Evolutionary conservation across 73 alveolate species (phyloP), one percentile per base, ranked within the genome.

Genomic region (Paramecium sexaurelia): DNA sequence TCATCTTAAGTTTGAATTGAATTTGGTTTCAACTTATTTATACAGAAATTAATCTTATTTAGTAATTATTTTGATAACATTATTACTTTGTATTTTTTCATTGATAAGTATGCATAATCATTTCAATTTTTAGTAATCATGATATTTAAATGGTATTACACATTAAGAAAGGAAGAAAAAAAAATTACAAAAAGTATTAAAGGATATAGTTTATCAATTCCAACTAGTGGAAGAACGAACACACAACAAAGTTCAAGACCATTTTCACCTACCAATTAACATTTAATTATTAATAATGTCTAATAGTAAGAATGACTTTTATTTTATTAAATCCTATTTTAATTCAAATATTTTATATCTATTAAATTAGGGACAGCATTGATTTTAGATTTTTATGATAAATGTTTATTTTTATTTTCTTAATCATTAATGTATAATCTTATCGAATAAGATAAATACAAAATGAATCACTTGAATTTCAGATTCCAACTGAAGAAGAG

Each of bases 181-280:
- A 61, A 32, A 26, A 29, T 61, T 1, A 15, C 83, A 29, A 32
- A 61, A 27, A 61, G 47, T 10, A 26, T 61, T 3, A 61, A 32
- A 11, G 43, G 43, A 26, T 61, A 61, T 61, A 61, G 39, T 24
- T 6, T 51, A 20, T 29, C 83, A 13, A 26, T 61, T 10, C 83
- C 83, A 61, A 61, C 83, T 22, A 61, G 83, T 61, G 83, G 83
- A 29, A 61, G 83, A 61, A 61, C 83, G 7, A 61, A 61, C 7
- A 61, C 83, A 26, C 9, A 61, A 24, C 3, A 26, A 29, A 61
- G 43, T 32, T 29, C 83, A 2, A 61, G 83, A 29, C 83, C 83
- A 19, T 61, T 61, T 29, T 61, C 83, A 61, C 83, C 83, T 2
- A 61, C 45, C 20, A 61, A 61, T 61, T 4, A 26, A 26, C 19